These are phyloP conservation scores for Penicilliopsis zonata DNA, from an alignment of 495 filamentous ascomycete species.

Conservation along the genomic window DNA sequence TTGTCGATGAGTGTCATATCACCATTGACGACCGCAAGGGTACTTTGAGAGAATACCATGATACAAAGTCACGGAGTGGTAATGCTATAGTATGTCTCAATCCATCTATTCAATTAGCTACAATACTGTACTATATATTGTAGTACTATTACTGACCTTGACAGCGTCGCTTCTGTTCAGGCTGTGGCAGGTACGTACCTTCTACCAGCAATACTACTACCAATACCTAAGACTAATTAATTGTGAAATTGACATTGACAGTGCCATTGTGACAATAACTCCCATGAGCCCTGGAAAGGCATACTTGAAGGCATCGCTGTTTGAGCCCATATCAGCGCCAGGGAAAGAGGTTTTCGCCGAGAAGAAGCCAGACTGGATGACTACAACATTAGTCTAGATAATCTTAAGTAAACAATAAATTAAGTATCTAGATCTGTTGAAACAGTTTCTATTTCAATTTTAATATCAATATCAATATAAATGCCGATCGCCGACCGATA, in stretches of 20 bases:
- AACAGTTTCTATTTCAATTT: too few species aligned
- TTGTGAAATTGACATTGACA: not conserved
- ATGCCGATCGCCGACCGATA: too few species aligned
- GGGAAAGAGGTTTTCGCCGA: conserved; percentile 8
- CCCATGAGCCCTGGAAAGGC: conserved; percentile 10
- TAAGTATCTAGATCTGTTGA: too few species aligned
- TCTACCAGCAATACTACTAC: too few species aligned
- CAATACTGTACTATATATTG: not conserved
- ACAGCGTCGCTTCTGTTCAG: conserved; percentile 18
- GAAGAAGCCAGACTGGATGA: too few species aligned
- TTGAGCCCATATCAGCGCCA: conserved; percentile 9
- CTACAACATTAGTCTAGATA: too few species aligned
- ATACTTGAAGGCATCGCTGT: conserved; percentile 16
- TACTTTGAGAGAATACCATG: conserved; percentile 6
- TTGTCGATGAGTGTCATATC: conserved; percentile 8
- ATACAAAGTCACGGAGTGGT: conserved; percentile 9
- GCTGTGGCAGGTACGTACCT: conserved; percentile 15
- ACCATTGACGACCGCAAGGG: conserved; percentile 9
- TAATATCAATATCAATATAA: too few species aligned
- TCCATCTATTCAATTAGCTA: too few species aligned
- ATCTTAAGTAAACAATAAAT: too few species aligned
- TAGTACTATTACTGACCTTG: conserved; percentile 1
- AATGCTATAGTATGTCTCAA: too few species aligned
- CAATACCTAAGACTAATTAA: too few species aligned
- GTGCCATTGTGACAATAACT: conserved; percentile 8